Percentiles rank a stretch among this genome's conserved stretches.
Conservation (phyloP, 2,329 filamentous ascomycete genomes). For the Hypoxylon sp. region DNA sequence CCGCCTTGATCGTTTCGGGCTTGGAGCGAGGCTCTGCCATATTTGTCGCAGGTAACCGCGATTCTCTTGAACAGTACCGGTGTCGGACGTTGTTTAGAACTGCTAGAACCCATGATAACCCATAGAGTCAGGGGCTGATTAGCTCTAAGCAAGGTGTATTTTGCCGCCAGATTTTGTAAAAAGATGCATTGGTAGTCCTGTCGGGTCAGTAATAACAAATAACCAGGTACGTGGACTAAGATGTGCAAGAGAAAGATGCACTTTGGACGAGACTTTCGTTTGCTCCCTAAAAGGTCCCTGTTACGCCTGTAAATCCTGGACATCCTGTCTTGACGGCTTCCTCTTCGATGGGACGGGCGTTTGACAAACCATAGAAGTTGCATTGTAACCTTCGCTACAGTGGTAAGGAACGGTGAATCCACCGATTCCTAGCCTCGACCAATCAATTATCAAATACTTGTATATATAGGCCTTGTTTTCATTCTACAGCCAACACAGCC, state of each 20-base stretch:
- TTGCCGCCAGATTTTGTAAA: background rate
- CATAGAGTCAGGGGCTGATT: background rate
- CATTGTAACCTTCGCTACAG: slow-evolving; percentile 1
- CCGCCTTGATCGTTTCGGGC: background rate
- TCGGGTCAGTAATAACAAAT: background rate
- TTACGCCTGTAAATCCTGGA: background rate
- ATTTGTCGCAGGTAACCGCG: background rate
- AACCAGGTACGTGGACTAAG: background rate
- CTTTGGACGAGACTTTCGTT: background rate
- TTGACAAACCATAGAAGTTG: background rate
- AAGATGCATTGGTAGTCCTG: background rate
- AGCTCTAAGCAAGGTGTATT: background rate
- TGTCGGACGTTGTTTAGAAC: background rate
- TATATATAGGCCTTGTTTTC: background rate
- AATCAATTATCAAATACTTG: background rate
- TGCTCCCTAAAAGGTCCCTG: background rate
- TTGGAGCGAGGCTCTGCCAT: background rate
- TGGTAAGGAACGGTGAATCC: background rate
- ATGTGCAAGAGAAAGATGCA: background rate
- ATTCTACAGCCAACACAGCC: background rate
- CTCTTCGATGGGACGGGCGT: background rate
- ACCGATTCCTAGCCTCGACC: background rate
- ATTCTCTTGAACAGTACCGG: background rate
- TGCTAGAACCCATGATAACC: background rate
- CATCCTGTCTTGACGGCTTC: background rate